Evolutionary conservation across 73 alveolate species (phyloP), one percentile per base, ranked within the genome.

Genomic region (Uronychia binucleata): DNA sequence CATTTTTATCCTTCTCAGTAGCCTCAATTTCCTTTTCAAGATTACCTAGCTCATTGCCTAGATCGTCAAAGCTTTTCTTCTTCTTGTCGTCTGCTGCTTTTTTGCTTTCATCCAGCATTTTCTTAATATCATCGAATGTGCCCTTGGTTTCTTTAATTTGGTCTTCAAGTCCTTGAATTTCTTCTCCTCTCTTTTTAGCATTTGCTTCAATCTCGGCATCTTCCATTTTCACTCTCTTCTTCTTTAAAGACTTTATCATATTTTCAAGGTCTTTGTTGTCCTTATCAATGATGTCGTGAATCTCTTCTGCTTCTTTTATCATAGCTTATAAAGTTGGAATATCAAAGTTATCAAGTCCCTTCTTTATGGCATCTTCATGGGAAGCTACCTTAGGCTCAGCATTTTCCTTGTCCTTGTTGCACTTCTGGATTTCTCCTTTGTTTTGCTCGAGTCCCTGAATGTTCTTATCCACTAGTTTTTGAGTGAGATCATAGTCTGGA

Each of bases 401-500:
- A 28, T 75, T 75, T 26, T 75, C 27, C 32, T 75, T 75, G 32
- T 75, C 81, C 27, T 30, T 58, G 1, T 75, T 27, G 58, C 35
- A 28, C 5, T 30, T 32, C 5, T 75, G 28, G 59, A 28, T 28
- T 8, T 28, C 32, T 28, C 58, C 58, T 75, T 75, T 8, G 30
- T 75, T 28, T 32, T 75, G 28, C 27, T 75, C 81, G 5, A 75
- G 58, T 28, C 32, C 57, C n/a, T 26, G 59, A 28, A 75, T 28
- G 29, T 28, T 8, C 27, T 75, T 26, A 26, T 75, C 28, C 25
- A 75, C 5, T 28, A 5, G 27, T 30, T 75, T 75, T 75, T 75
- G 58, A 26, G 28, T 30, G 1, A 75, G 81, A 28, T 75, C 81
- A 75, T 26, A 75, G 27, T 75, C 81, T 75, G 81, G 81, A 30